Percentiles rank a stretch among this genome's conserved stretches.
phyloP scores from a whole-genome alignment of 352 stramenopile species.

The Hyaloperonospora brassicae region DNA sequence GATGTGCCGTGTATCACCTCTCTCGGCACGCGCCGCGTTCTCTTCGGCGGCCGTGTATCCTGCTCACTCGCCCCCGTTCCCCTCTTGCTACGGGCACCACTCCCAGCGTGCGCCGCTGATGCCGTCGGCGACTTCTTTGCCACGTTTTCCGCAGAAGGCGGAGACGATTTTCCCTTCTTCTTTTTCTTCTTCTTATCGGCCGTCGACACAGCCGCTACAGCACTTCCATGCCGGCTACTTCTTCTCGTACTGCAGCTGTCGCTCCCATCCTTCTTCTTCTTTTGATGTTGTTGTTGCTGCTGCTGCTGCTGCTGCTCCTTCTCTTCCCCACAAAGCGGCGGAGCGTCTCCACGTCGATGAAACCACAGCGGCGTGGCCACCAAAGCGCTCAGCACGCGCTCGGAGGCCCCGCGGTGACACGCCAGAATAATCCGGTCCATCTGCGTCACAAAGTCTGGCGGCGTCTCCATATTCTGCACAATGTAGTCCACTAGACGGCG shows the following conservation, averaged over 20 bases:
- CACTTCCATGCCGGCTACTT: background rate
- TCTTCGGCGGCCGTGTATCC: conserved; percentile 19
- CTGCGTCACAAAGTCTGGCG: conserved; percentile 26
- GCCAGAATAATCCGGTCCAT: conserved; percentile 70
- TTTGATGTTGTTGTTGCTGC: background rate
- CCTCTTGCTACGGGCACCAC: conserved; percentile 13
- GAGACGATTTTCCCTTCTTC: conserved; percentile 3
- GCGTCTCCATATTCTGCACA: conserved; percentile 50
- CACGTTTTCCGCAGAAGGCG: background rate
- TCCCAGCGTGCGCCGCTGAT: conserved; percentile 16
- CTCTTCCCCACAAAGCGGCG: background rate
- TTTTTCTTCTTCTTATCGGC: conserved; percentile 13
- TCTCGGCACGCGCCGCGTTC: conserved; percentile 17
- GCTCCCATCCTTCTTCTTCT: too few relatives aligned
- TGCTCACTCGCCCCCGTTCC: conserved; percentile 4
- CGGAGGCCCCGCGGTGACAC: conserved; percentile 46
- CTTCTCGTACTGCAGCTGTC: conserved; percentile 1
- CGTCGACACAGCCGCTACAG: too few relatives aligned
- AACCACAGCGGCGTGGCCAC: conserved; percentile 67
- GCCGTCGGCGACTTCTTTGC: background rate
- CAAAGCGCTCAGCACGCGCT: conserved; percentile 41
- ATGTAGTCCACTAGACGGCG: conserved; percentile 57
- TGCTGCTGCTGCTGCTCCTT: conserved; percentile 1
- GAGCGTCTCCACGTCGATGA: conserved; percentile 15
- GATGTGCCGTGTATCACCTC: conserved; percentile 18